Conservation (phyloP, 148 eudicot genomes). For the Rhododendron kiyosumense region DNA sequence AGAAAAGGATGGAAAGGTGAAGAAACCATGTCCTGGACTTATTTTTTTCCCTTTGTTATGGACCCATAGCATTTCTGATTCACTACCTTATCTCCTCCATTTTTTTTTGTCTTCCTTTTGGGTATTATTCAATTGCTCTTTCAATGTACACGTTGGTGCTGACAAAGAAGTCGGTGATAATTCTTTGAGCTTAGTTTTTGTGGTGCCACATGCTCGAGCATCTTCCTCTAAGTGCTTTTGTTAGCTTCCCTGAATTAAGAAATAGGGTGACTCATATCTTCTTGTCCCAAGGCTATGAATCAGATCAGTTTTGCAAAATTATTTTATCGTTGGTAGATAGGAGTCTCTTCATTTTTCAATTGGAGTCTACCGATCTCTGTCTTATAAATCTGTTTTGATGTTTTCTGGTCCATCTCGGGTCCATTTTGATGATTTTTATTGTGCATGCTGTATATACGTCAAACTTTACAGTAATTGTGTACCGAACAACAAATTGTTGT, state of each 20-base stretch:
- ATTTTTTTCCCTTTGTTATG: not conserved
- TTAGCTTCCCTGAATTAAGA: not conserved
- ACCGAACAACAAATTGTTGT: not conserved
- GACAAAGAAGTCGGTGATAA: not conserved
- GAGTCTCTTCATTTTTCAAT: not conserved
- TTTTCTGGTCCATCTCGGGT: not conserved
- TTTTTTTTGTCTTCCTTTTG: not conserved
- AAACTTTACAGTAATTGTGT: not conserved
- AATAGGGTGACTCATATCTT: not conserved
- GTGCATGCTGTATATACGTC: too few relatives aligned
- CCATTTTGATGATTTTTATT: not conserved
- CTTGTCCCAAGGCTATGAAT: not conserved
- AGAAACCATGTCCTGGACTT: not conserved
- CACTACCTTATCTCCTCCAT: not conserved
- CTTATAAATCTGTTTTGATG: not conserved
- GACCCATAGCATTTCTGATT: not conserved
- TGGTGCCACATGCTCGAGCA: not conserved
- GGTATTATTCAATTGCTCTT: not conserved
- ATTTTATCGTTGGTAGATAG: not conserved
- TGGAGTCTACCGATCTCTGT: not conserved
- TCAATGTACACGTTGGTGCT: not conserved
- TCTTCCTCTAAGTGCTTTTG: not conserved
- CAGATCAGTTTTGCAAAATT: not conserved
- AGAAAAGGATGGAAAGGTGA: not conserved
- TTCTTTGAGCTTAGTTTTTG: not conserved